Percentiles rank a stretch among this genome's conserved stretches.
Evolutionary conservation across 306 rosid genomes (phyloP).

Genomic region (Rosa chinensis): DNA sequence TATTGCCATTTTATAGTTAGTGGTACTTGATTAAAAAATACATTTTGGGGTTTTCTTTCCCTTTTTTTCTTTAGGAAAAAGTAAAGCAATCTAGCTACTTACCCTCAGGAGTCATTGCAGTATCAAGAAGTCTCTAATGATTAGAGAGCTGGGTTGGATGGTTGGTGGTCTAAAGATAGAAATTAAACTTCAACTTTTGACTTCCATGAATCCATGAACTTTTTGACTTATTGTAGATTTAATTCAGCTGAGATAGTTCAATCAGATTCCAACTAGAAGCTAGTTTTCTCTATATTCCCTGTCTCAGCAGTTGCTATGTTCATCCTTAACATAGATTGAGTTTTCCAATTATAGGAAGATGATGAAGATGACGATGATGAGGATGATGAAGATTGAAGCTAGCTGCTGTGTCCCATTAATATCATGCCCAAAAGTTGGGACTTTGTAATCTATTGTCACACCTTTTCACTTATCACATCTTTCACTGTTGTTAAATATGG

Average conservation of each 20-base stretch:
- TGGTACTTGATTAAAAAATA: not conserved
- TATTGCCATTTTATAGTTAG: not conserved
- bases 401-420: not conserved
- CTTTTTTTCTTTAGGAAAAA: not conserved
- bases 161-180: not conserved
- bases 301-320: not conserved
- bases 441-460: conserved; percentile 2
- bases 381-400: conserved; percentile 33
- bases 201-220: not conserved
- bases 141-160: not conserved
- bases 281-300: not conserved
- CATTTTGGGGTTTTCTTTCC: not conserved
- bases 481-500: conserved; percentile 7
- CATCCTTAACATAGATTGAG: conserved; percentile 12
- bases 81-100: not conserved
- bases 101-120: not conserved
- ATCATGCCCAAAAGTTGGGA: not conserved
- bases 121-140: not conserved
- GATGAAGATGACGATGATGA: conserved; percentile 22
- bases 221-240: not conserved
- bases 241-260: not conserved
- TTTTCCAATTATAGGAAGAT: conserved; percentile 22
- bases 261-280: not conserved
- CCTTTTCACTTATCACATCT: conserved; percentile 7
- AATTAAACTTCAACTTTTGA: not conserved